These are phyloP conservation scores for Euphorbia corollata DNA, from an alignment of 441 rosid species.

Conservation along the genomic window DNA sequence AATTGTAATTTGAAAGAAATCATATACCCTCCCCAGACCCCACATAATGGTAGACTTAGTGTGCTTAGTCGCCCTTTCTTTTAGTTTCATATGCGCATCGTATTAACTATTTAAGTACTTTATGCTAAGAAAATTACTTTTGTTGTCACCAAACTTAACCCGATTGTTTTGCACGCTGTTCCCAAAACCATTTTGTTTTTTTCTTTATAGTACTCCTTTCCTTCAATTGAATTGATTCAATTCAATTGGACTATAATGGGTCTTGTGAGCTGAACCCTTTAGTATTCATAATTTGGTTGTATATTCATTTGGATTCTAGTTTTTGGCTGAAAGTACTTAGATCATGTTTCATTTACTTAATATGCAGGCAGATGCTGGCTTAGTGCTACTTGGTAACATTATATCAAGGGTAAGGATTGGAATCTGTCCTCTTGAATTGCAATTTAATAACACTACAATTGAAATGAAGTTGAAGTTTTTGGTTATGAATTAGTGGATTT, in stretches of 20 bases:
- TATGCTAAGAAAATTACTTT: neutral
- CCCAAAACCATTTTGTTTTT: neutral
- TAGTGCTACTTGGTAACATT: slow-evolving; percentile 70
- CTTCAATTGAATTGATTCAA: neutral
- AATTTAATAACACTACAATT: neutral
- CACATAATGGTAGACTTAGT: no score
- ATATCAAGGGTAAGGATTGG: slow-evolving; percentile 51
- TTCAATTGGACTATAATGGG: neutral
- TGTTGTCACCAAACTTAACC: neutral
- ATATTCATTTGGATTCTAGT: neutral
- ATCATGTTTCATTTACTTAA: slow-evolving; percentile 20
- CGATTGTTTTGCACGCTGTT: neutral
- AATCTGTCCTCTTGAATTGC: slow-evolving; percentile 6
- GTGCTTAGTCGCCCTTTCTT: no score
- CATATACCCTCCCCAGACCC: neutral
- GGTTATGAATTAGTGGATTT: neutral
- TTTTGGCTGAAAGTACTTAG: slow-evolving; percentile 13
- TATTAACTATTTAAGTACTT: neutral
- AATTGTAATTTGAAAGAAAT: neutral
- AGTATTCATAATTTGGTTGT: neutral
- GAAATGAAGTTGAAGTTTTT: neutral
- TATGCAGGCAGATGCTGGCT: slow-evolving; percentile 78
- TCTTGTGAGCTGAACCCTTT: neutral
- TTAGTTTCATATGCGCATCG: neutral
- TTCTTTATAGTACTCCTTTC: neutral